A percentile compares a stretch with the other conserved stretches of the same genome.
Evolutionary conservation across 495 filamentous ascomycete species (phyloP).

Genomic region (Pseudomonodictys pantanalensis): DNA sequence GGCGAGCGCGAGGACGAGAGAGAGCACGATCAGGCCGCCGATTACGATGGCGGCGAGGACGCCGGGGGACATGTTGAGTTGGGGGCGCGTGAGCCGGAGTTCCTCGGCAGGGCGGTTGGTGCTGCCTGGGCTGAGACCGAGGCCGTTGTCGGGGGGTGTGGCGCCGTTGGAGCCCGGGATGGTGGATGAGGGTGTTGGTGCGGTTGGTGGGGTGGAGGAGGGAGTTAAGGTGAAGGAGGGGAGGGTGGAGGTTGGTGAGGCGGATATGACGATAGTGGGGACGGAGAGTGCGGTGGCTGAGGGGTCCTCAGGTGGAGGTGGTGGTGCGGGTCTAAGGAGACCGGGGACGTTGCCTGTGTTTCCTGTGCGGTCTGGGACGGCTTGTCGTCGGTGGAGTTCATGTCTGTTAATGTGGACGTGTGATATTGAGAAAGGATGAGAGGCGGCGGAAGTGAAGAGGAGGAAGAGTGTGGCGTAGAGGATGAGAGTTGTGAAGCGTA

Average conservation of each 20-base stretch:
- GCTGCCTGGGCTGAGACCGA: not conserved
- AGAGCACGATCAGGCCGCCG: slow-evolving; percentile 1
- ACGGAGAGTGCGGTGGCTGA: not conserved
- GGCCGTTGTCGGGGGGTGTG: not conserved
- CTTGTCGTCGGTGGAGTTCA: slow-evolving; percentile 14
- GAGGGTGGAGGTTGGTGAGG: not conserved
- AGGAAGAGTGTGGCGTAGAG: slow-evolving; percentile 13
- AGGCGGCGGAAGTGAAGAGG: not conserved
- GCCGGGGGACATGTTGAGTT: not conserved
- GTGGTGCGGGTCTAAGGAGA: not conserved
- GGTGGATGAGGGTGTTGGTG: not conserved
- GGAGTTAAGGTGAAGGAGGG: not conserved
- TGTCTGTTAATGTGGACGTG: not conserved
- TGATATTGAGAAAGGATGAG: not conserved
- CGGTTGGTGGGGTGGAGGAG: not conserved
- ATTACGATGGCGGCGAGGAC: slow-evolving; percentile 16
- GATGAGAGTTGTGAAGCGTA: slow-evolving; percentile 8
- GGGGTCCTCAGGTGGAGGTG: slow-evolving; percentile 1
- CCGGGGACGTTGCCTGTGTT: slow-evolving; percentile 18
- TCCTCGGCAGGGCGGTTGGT: not conserved
- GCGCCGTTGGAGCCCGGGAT: not conserved
- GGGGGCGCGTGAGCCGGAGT: slow-evolving; percentile 9
- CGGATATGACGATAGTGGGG: not conserved
- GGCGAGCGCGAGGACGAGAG: slow-evolving; percentile 4
- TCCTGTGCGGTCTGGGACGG: slow-evolving; percentile 20